These are phyloP conservation scores for Erythrobasidium yunnanense DNA, from an alignment of 768 basidiomycete genomes.

Conservation along the genomic window DNA sequence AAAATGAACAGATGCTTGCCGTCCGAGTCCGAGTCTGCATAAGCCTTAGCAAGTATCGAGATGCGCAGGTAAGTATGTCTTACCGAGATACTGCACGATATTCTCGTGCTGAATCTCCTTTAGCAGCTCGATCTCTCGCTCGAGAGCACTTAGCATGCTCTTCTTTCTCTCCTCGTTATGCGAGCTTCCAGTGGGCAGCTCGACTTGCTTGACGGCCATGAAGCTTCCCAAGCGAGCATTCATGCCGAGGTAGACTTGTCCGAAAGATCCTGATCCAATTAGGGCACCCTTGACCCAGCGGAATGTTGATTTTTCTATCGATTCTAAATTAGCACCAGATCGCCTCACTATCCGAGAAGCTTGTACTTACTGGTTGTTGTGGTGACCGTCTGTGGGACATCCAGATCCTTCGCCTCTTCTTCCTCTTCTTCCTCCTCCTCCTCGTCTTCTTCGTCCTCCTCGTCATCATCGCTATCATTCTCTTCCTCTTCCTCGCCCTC, in stretches of 20 bases:
- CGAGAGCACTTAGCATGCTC: conserved; percentile 62
- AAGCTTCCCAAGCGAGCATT: conserved; percentile 94
- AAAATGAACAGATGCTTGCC: conserved; percentile 76
- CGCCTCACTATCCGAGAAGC: no score
- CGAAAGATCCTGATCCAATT: conserved; percentile 93
- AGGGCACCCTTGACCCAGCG: conserved; percentile 97
- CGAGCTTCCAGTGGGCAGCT: conserved; percentile 58
- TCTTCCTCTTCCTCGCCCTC: conserved; percentile 42
- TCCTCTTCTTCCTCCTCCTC: conserved; percentile 49
- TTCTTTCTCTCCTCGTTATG: conserved; percentile 57
- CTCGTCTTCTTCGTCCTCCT: conserved; percentile 46
- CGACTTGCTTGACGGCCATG: conserved; percentile 99
- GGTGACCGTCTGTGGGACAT: conserved; percentile 68
- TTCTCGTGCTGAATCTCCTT: conserved; percentile 97
- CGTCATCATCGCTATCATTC: conserved; percentile 40
- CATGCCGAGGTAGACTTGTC: conserved; percentile 58
- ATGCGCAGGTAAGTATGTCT: conserved; percentile 38
- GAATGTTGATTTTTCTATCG: conserved; percentile 71
- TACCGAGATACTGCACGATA: conserved; percentile 96
- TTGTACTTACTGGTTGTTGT: conserved; percentile 58
- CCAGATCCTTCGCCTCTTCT: conserved; percentile 48
- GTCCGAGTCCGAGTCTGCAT: conserved; percentile 80
- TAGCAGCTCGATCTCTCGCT: conserved; percentile 88
- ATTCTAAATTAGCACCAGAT: no score
- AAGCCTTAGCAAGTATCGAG: conserved; percentile 12